Evolutionary conservation across 257 asterid genomes (phyloP).

Genomic region (Ajuga chamaepitys): DNA sequence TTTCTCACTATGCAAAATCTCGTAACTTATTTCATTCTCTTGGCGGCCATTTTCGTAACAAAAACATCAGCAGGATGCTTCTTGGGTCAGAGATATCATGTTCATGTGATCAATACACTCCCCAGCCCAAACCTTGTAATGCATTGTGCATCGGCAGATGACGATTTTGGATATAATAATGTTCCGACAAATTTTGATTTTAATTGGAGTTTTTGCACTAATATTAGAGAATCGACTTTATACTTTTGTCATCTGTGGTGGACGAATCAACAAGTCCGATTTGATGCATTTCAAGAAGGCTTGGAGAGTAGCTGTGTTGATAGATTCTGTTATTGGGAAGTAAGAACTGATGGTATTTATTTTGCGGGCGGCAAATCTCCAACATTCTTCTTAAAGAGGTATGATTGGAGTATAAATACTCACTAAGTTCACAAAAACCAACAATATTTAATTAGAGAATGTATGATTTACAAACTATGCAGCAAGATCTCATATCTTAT

Average conservation of each 20-base stretch:
- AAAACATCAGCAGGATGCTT: background rate
- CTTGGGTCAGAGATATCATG: background rate
- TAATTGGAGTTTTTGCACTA: background rate
- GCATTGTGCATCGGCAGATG: slow-evolving; percentile 10
- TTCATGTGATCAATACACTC: background rate
- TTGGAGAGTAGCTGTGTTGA: background rate
- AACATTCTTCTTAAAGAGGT: too few species aligned
- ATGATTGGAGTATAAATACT: too few species aligned
- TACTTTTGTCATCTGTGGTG: slow-evolving; percentile 26
- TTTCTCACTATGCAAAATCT: background rate
- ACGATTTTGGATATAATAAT: slow-evolving; percentile 11
- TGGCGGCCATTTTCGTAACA: background rate
- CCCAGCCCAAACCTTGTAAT: background rate
- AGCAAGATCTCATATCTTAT: too few species aligned
- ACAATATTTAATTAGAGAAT: too few species aligned
- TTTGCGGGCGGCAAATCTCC: background rate
- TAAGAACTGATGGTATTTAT: slow-evolving; percentile 6
- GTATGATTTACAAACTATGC: too few species aligned
- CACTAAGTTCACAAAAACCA: too few species aligned
- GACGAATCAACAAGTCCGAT: background rate
- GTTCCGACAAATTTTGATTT: background rate
- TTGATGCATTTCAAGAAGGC: background rate
- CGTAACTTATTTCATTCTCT: background rate
- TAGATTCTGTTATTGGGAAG: background rate
- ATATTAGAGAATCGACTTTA: background rate